Evolutionary conservation across 192 early-diverging fungal genomes (phyloP), one percentile per base, ranked within the genome.

Genomic region (Backusella morwellensis): DNA sequence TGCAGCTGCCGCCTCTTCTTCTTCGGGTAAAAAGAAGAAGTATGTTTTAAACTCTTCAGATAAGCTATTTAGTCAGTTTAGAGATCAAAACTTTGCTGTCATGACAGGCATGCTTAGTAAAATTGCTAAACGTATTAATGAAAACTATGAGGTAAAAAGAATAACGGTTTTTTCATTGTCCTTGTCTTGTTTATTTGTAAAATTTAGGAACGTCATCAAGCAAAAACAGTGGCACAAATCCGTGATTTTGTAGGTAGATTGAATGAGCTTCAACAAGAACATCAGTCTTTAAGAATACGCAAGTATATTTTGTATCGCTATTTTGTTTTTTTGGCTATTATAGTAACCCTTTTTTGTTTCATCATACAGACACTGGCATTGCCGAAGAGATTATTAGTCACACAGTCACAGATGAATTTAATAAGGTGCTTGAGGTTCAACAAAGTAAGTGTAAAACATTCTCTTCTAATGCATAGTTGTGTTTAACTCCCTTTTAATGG

Each of bases 191-290:
- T 56, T 56, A n/a, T 56, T 73, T 32, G 8, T 71, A 54, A 12
- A 14, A 32, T 32, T 44, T 42, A 92, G 91, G 92, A 88, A 75
- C 90, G 96, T 14, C 96, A 98, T 84, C 87, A 92, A 74, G 95
- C 95, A 26, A 95, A 93, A 77, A 98, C 97, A 0, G 92, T 96
- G 17, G 89, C 93, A 23, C 91, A 99, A 78, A 92, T 99, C 76
- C 93, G 97, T 68, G 90, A 96, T 73, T 99, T 99, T 89, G 93
- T 96, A 38, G 94, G 92, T 15, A 93, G 92, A 82, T 83, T 98
- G 54, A 91, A 92, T 34, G 89, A 88, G 26, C 81, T 99, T 68
- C 93, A 96, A 76, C 85, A 91, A 26, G 95, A 98, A 79, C 93
- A 95, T 81, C 94, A 96, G 78, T 93, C 93, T 14, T 86, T 98